phyloP scores from a whole-genome alignment of 371 early-diverging fungal species.

The Lichtheimia hyalospora region DNA sequence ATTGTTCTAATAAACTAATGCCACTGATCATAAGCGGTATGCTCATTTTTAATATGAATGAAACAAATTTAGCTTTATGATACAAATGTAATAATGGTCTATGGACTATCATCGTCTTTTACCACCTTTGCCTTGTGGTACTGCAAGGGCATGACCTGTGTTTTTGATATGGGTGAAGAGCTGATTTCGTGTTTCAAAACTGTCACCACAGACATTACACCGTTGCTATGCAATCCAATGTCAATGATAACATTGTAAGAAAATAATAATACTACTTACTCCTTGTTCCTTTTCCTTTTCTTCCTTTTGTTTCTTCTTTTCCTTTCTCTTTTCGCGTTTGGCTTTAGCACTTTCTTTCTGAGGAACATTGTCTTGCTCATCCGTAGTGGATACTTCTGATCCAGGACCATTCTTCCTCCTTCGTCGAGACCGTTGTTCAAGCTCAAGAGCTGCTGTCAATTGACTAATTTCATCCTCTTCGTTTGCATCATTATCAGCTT shows the following conservation, averaged over 20 bases:
- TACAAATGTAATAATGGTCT: background rate
- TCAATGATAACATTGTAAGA: background rate
- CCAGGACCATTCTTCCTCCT: conserved; percentile 11
- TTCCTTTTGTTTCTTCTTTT: conserved; percentile 53
- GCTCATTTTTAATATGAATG: too few species aligned
- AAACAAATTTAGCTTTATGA: too few species aligned
- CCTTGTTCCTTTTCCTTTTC: conserved; percentile 7
- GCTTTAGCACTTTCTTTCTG: conserved; percentile 47
- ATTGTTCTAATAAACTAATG: too few species aligned
- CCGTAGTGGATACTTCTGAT: conserved; percentile 11
- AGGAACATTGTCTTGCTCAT: conserved; percentile 21
- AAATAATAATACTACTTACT: background rate
- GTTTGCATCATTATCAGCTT: conserved; percentile 19
- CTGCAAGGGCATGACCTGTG: conserved; percentile 73
- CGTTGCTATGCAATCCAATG: conserved; percentile 12
- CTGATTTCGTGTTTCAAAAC: conserved; percentile 66
- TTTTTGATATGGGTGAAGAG: conserved; percentile 74
- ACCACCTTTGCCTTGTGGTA: background rate
- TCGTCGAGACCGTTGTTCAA: conserved; percentile 20
- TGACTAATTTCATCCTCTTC: conserved; percentile 27
- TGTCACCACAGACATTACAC: conserved; percentile 70
- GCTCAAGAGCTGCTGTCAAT: conserved; percentile 27
- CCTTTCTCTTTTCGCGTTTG: conserved; percentile 41
- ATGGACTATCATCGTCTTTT: conserved; percentile 4
- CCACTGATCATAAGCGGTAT: too few species aligned